These are phyloP conservation scores for Fagopyrum homotropicum DNA, from an alignment of 148 eudicot species.

Conservation along the genomic window DNA sequence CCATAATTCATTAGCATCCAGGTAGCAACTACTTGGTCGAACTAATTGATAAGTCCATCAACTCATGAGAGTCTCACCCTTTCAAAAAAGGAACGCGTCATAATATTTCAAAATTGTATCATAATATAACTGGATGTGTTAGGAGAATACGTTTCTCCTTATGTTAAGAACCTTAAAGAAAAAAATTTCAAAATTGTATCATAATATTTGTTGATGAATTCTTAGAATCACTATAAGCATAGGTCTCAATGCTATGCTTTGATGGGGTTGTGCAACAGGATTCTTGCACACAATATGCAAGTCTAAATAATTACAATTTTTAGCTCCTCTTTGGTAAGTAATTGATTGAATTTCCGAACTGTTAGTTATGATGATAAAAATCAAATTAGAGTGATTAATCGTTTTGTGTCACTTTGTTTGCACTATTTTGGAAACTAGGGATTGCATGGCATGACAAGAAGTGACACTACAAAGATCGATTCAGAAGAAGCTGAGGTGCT, in stretches of 20 bases:
- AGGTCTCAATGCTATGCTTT: no score
- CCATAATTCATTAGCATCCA: not conserved
- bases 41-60: not conserved
- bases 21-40: not conserved
- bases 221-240: no score
- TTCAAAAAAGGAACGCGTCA: not conserved
- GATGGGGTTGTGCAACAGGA: no score
- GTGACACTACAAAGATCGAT: conserved; percentile 63
- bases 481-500: conserved; percentile 23
- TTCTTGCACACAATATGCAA: no score
- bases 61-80: not conserved
- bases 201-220: no score
- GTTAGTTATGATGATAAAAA: not conserved
- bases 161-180: no score
- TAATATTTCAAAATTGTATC: no score
- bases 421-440: conserved; percentile 24
- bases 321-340: not conserved
- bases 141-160: no score
- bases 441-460: conserved; percentile 24
- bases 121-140: no score
- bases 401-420: not conserved
- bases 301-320: no score
- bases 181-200: no score
- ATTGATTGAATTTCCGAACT: not conserved
- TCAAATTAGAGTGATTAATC: not conserved